phyloP scores from a whole-genome alignment of 768 basidiomycete species.

The Tylopilus felleus region DNA sequence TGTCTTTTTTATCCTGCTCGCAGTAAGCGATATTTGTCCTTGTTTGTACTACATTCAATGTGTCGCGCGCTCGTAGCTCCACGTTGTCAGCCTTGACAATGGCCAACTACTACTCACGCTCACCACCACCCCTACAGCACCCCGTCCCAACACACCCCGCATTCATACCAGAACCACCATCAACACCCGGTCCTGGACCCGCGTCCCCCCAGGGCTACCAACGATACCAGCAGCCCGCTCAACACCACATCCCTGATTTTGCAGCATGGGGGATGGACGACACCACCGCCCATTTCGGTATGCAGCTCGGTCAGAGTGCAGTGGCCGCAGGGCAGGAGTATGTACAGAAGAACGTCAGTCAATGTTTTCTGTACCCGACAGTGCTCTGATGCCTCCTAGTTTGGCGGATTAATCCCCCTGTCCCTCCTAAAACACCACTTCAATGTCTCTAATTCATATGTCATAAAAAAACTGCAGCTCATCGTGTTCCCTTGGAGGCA shows the following conservation, averaged over 20 bases:
- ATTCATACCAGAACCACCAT: constrained; percentile 79
- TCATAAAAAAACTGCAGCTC: constrained; percentile 81
- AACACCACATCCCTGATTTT: constrained; percentile 43
- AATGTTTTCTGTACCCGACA: neutral
- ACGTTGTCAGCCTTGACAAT: constrained; percentile 7
- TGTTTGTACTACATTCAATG: constrained; percentile 7
- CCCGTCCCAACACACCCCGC: constrained; percentile 87
- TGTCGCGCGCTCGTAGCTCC: neutral
- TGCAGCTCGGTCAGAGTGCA: constrained; percentile 91
- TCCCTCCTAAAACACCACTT: constrained; percentile 85
- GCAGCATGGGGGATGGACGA: constrained; percentile 86
- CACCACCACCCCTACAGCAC: constrained; percentile 81
- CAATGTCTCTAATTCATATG: constrained; percentile 95
- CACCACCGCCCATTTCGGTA: constrained; percentile 91
- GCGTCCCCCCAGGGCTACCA: constrained; percentile 57
- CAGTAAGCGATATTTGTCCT: constrained; percentile 14
- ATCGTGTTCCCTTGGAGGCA: constrained; percentile 97
- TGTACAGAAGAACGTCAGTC: constrained; percentile 85
- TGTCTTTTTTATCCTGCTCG: constrained; percentile 18
- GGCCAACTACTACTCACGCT: constrained; percentile 42
- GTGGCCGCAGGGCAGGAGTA: constrained; percentile 95
- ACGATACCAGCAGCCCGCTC: constrained; percentile 35
- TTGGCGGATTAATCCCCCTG: constrained; percentile 75
- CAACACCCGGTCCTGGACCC: constrained; percentile 64
- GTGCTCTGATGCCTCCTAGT: constrained; percentile 40